Conservation (phyloP, 2,329 filamentous ascomycete genomes). For the Monilinia vaccinii-corymbosi region DNA sequence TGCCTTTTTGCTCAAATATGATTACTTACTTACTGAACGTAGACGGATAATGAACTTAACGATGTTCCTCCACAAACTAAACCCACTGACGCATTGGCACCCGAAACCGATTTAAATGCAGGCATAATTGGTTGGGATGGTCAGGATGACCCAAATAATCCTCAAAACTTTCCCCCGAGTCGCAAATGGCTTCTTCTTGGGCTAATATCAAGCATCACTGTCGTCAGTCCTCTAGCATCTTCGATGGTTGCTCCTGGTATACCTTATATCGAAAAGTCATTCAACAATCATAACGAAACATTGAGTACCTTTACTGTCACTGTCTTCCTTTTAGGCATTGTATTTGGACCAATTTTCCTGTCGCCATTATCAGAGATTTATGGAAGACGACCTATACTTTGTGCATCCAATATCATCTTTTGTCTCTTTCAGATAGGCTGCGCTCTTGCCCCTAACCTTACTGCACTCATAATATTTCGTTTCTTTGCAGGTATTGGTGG, state of each 20-base stretch:
- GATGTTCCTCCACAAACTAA: not conserved
- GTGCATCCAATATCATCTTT: constrained; percentile 49
- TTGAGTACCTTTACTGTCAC: constrained; percentile 16
- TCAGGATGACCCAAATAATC: constrained; percentile 14
- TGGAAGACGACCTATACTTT: constrained; percentile 48
- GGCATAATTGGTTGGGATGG: constrained; percentile 26
- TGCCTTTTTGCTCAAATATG: not conserved
- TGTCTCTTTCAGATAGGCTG: constrained; percentile 55
- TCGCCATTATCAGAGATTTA: constrained; percentile 55
- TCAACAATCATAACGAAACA: constrained; percentile 13
- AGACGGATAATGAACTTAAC: not conserved
- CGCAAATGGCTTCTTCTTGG: constrained; percentile 10
- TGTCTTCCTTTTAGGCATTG: constrained; percentile 52
- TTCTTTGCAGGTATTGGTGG: constrained; percentile 39
- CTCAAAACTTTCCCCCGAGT: constrained; percentile 12
- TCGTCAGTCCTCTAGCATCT: constrained; percentile 26
- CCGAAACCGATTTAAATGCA: constrained; percentile 34
- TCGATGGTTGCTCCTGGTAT: constrained; percentile 37
- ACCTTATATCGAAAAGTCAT: constrained; percentile 16
- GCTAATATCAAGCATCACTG: constrained; percentile 10
- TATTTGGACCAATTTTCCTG: constrained; percentile 46
- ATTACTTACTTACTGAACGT: not conserved
- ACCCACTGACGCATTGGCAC: not conserved
- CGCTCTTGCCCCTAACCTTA: constrained; percentile 45
- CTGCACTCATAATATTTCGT: constrained; percentile 36